Evolutionary conservation across 2,329 filamentous ascomycete genomes (phyloP).

Genomic region (Cladosporium oxysporum): DNA sequence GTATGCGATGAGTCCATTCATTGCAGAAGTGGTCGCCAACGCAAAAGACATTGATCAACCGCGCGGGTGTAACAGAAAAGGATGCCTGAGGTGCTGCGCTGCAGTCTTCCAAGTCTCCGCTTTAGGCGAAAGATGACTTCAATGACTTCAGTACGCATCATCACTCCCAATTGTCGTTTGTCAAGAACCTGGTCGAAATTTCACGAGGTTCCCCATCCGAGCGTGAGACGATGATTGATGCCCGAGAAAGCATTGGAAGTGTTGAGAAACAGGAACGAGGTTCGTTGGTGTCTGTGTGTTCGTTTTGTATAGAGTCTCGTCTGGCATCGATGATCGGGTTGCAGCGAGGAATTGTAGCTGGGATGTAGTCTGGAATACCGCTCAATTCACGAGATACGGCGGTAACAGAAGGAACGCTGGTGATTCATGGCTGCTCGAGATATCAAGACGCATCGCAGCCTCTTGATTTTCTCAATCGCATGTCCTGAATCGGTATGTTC

Average conservation of each 20-base stretch:
- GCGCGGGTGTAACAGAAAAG: too few species aligned
- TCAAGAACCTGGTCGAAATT: slow-evolving; percentile 7
- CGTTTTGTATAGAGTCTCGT: neutral
- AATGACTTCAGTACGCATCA: slow-evolving; percentile 20
- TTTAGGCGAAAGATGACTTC: slow-evolving; percentile 6
- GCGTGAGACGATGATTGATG: neutral
- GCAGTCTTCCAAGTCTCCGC: neutral
- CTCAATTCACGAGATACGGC: too few species aligned
- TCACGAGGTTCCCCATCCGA: slow-evolving; percentile 11
- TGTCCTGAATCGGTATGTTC: too few species aligned
- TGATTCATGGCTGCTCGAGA: too few species aligned
- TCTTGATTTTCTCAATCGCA: too few species aligned
- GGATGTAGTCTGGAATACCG: too few species aligned
- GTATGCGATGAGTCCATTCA: too few species aligned
- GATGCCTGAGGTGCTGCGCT: neutral
- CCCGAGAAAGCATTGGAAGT: slow-evolving; percentile 14
- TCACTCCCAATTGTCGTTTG: slow-evolving; percentile 4
- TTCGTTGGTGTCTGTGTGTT: neutral
- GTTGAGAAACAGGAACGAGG: neutral
- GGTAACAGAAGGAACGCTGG: too few species aligned
- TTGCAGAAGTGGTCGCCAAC: too few species aligned
- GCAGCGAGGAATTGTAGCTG: neutral
- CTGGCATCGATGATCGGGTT: slow-evolving; percentile 11
- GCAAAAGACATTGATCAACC: too few species aligned
- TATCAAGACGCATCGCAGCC: too few species aligned